These are phyloP conservation scores for Colletotrichum gloeosporioides DNA, from an alignment of 2,329 filamentous ascomycete species.

Conservation along the genomic window DNA sequence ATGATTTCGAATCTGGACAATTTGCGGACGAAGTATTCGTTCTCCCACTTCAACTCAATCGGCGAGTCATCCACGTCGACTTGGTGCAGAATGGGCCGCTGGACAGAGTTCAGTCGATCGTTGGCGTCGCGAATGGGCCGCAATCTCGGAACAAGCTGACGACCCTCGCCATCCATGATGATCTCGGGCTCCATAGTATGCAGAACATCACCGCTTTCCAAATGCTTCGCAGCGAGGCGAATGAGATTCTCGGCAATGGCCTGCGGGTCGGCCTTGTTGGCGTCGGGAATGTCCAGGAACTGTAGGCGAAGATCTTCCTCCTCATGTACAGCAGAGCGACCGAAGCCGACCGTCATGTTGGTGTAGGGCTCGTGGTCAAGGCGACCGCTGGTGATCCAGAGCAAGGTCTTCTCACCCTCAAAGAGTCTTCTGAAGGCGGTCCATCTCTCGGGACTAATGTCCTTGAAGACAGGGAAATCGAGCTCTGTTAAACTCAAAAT, in stretches of 20 bases:
- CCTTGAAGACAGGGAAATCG: conserved; percentile 29
- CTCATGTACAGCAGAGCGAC: conserved; percentile 4
- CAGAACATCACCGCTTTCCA: neutral
- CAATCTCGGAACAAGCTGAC: neutral
- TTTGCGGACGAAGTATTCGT: neutral
- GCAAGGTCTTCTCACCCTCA: conserved; percentile 6
- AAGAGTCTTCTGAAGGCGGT: conserved; percentile 22
- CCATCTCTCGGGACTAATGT: conserved; percentile 34
- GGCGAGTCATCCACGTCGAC: neutral
- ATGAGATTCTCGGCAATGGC: neutral
- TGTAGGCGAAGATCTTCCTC: conserved; percentile 2
- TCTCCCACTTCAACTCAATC: neutral
- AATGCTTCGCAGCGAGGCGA: neutral
- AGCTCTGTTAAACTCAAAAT: neutral
- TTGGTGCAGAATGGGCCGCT: neutral
- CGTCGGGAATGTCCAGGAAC: conserved; percentile 8
- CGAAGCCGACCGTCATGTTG: conserved; percentile 22
- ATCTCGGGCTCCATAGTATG: neutral
- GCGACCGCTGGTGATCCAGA: conserved; percentile 26
- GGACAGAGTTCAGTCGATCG: neutral
- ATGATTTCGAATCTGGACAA: neutral
- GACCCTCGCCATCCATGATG: neutral
- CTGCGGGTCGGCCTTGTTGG: neutral
- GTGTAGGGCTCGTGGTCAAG: conserved; percentile 20
- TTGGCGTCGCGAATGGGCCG: neutral